Evolutionary conservation across 306 rosid genomes (phyloP).

Genomic region (Quercus glauca): DNA sequence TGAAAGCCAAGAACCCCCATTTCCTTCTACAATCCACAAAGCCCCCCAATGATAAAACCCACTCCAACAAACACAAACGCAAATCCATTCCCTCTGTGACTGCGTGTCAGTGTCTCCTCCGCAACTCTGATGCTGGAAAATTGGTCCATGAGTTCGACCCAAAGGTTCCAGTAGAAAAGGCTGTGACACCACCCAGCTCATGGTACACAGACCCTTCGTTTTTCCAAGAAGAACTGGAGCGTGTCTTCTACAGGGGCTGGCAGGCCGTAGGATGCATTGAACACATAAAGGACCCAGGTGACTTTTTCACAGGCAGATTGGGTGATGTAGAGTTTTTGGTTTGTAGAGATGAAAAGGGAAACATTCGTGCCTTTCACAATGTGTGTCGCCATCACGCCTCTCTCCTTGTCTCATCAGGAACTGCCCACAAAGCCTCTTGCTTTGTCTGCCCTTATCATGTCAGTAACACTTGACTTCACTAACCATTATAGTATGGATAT

Average conservation of each 20-base stretch:
- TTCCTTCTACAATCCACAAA: no score
- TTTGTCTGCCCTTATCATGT: conserved; percentile 98
- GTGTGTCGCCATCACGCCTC: conserved; percentile 93
- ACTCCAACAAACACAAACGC: conserved; percentile 15
- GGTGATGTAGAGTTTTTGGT: conserved; percentile 79
- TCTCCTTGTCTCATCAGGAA: conserved; percentile 60
- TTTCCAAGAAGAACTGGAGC: conserved; percentile 60
- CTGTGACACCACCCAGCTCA: conserved; percentile 79
- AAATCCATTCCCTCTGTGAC: no score
- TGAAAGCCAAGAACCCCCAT: no score
- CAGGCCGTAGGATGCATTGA: conserved; percentile 69
- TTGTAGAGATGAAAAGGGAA: conserved; percentile 61
- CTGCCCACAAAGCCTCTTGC: conserved; percentile 66
- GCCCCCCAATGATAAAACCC: background rate
- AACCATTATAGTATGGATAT: no score
- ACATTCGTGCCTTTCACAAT: conserved; percentile 73
- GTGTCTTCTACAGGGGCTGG: conserved; percentile 80
- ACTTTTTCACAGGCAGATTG: conserved; percentile 82
- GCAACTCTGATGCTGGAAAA: background rate
- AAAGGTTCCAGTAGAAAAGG: conserved; percentile 56
- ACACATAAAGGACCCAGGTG: conserved; percentile 57
- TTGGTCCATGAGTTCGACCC: conserved; percentile 68
- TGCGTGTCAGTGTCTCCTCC: no score
- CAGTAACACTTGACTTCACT: conserved; percentile 24
- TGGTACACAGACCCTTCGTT: conserved; percentile 78